phyloP scores from a whole-genome alignment of 148 eudicot genomes.

The Persicaria tinctoria region DNA sequence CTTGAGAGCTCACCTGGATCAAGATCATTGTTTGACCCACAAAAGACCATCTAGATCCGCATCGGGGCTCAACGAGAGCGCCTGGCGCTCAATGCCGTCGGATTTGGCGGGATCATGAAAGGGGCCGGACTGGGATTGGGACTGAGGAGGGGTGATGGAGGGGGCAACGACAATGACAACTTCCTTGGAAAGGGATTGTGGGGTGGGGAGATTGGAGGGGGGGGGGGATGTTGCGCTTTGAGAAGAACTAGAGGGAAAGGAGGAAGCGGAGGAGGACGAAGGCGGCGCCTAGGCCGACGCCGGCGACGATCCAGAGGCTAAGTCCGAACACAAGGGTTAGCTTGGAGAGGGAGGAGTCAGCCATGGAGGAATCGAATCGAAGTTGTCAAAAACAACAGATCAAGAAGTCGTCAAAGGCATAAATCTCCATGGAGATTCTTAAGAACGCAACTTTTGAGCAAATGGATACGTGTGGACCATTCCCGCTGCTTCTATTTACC shows the following conservation, averaged over 20 bases:
- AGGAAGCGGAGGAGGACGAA: slow-evolving; percentile 39
- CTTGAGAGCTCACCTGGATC: too few species aligned
- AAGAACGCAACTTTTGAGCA: not conserved
- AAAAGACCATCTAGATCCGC: too few species aligned
- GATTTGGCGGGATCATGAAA: slow-evolving; percentile 17
- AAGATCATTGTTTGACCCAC: too few species aligned
- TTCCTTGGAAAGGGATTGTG: slow-evolving; percentile 5
- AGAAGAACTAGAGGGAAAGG: slow-evolving; percentile 40
- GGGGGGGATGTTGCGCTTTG: slow-evolving; percentile 21
- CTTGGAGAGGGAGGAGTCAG: slow-evolving; percentile 27
- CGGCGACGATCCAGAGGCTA: slow-evolving; percentile 37
- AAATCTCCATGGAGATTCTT: not conserved
- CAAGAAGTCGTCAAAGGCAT: not conserved
- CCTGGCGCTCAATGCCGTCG: slow-evolving; percentile 14
- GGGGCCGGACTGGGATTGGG: slow-evolving; percentile 15
- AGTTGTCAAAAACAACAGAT: not conserved
- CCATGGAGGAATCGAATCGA: not conserved
- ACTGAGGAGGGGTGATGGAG: slow-evolving; percentile 12
- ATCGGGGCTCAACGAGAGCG: slow-evolving; percentile 8
- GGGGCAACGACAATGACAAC: not conserved
- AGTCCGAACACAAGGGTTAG: slow-evolving; percentile 46
- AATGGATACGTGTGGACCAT: not conserved
- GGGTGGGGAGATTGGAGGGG: not conserved
- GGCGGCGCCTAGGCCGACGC: slow-evolving; percentile 40
- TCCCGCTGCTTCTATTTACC: not conserved